Percentiles rank a stretch among this genome's conserved stretches.
phyloP scores from a whole-genome alignment of 306 rosid genomes.

The Trichosanthes truncata region DNA sequence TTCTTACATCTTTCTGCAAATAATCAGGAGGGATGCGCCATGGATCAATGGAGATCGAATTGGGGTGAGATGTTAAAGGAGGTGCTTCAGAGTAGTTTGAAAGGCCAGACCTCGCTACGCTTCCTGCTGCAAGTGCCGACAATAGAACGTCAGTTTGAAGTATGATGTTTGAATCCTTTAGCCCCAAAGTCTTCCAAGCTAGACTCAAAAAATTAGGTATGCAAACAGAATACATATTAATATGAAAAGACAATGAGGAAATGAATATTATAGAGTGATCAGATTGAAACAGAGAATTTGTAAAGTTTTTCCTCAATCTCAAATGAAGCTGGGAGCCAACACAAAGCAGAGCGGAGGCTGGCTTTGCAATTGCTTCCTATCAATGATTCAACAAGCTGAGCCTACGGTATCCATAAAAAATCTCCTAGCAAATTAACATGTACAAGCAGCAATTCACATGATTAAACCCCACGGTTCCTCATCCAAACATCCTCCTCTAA shows the following conservation, averaged over 20 bases:
- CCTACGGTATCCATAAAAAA: neutral
- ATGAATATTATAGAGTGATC: neutral
- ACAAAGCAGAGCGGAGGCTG: neutral
- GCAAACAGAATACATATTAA: neutral
- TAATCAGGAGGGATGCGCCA: conserved; percentile 32
- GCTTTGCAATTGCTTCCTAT: neutral
- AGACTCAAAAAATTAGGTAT: neutral
- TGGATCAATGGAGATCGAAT: conserved; percentile 20
- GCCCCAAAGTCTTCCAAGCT: neutral
- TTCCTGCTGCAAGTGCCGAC: conserved; percentile 25
- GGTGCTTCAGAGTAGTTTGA: conserved; percentile 42
- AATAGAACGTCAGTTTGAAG: neutral
- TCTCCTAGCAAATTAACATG: neutral
- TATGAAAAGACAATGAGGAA: neutral
- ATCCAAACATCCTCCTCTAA: neutral
- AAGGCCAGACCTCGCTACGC: conserved; percentile 28
- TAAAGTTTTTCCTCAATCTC: neutral
- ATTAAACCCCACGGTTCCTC: neutral
- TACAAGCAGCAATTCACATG: neutral
- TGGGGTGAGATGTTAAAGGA: conserved; percentile 22
- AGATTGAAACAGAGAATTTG: neutral
- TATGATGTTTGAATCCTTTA: neutral
- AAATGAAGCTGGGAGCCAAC: neutral
- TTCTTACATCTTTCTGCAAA: conserved; percentile 38
- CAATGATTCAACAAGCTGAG: neutral